Conservation (phyloP, 2,329 filamentous ascomycete species). For the Monilinia laxa region DNA sequence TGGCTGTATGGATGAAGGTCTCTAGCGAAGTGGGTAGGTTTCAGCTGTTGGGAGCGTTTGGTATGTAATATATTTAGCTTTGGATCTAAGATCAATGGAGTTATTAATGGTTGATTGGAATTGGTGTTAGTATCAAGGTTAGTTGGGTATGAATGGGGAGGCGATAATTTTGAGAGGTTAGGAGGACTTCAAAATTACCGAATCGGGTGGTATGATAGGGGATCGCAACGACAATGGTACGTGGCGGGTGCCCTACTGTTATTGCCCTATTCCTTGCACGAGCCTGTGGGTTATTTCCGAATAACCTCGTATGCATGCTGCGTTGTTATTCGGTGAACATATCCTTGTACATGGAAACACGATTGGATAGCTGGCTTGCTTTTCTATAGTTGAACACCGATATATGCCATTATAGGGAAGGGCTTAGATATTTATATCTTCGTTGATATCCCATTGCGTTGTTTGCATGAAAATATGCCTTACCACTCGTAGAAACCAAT, state of each 20-base stretch:
- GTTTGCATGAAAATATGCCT: not conserved
- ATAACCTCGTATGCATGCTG: not conserved
- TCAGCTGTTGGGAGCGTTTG: no score
- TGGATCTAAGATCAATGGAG: not conserved
- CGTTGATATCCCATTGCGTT: not conserved
- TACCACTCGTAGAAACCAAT: slow-evolving; percentile 4
- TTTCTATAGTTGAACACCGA: not conserved
- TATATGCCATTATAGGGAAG: not conserved
- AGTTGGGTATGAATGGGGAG: not conserved
- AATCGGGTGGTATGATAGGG: not conserved
- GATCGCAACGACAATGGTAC: not conserved
- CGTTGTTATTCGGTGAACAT: not conserved
- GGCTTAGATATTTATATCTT: not conserved
- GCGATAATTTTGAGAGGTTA: not conserved
- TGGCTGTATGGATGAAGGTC: no score
- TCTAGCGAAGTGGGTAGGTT: no score
- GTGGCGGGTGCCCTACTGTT: not conserved
- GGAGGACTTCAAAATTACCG: not conserved
- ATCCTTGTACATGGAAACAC: not conserved
- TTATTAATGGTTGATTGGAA: no score
- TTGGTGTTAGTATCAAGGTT: not conserved
- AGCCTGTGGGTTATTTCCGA: not conserved
- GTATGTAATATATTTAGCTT: no score
- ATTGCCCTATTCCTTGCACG: not conserved
- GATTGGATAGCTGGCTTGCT: not conserved